These are phyloP conservation scores for Apiotrichum mycotoxinovorans DNA, from an alignment of 1,284 basidiomycete genomes.

Conservation along the genomic window DNA sequence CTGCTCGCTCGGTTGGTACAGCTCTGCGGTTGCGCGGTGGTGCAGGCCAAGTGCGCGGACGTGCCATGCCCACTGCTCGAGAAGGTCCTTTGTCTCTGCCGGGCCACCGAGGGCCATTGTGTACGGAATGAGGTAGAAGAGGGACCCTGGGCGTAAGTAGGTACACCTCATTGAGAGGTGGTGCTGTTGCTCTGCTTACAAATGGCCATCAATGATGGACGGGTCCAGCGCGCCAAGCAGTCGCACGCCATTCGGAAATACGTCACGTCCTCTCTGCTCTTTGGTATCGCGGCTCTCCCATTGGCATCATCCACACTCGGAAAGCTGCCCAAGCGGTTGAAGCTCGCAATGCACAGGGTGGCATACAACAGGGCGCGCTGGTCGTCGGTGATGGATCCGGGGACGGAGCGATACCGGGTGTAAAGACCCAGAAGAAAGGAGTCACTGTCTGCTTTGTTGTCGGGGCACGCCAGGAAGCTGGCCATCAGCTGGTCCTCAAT, in stretches of 20 bases:
- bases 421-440: slow-evolving; percentile 15
- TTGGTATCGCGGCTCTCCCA: background rate
- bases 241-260: slow-evolving; percentile 28
- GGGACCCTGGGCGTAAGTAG: slow-evolving; percentile 16
- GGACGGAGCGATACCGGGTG: slow-evolving; percentile 22
- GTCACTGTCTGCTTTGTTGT: slow-evolving; percentile 2
- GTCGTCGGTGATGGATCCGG: slow-evolving; percentile 22
- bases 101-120: slow-evolving; percentile 21
- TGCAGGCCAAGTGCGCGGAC: slow-evolving; percentile 26
- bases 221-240: slow-evolving; percentile 20
- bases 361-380: slow-evolving; percentile 24
- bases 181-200: slow-evolving; percentile 9
- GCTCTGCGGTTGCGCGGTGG: slow-evolving; percentile 17
- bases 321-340: slow-evolving; percentile 12
- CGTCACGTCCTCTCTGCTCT: slow-evolving; percentile 27
- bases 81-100: slow-evolving; percentile 20
- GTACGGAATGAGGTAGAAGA: slow-evolving; percentile 26
- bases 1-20: slow-evolving; percentile 25
- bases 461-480: slow-evolving; percentile 9
- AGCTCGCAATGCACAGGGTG: slow-evolving; percentile 20
- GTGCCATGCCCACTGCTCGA: slow-evolving; percentile 31
- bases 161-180: background rate
- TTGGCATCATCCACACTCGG: background rate
- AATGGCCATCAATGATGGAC: slow-evolving; percentile 23
- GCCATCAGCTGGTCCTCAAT: slow-evolving; percentile 25